Evolutionary conservation across 768 basidiomycete species (phyloP).

Genomic region (Rhodosporidiobolus odoratus): DNA sequence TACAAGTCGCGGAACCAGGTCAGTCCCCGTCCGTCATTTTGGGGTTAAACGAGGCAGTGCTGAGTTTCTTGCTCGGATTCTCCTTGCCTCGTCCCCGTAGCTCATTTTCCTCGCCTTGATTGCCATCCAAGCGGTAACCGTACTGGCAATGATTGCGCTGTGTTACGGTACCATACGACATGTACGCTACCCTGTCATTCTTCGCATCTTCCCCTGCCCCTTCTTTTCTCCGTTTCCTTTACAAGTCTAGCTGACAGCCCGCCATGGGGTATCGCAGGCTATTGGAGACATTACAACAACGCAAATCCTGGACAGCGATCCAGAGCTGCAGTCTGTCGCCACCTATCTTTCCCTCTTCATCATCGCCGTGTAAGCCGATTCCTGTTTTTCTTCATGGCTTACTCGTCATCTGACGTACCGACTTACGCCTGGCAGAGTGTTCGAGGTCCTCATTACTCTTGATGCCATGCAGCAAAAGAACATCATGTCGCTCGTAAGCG

Average conservation of each 20-base stretch:
- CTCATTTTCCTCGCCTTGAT: slow-evolving; percentile 24
- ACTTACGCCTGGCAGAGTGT: neutral
- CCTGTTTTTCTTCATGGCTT: too few species aligned
- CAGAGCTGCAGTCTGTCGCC: slow-evolving; percentile 26
- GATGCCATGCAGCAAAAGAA: slow-evolving; percentile 27
- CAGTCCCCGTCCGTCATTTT: neutral
- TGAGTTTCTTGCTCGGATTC: neutral
- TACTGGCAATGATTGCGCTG: slow-evolving; percentile 32
- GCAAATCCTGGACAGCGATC: slow-evolving; percentile 10
- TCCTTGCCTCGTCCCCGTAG: neutral
- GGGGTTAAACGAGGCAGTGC: neutral
- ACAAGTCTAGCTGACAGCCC: neutral
- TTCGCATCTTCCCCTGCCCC: too few species aligned
- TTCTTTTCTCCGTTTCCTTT: neutral
- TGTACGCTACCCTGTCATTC: neutral
- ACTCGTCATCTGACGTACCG: neutral
- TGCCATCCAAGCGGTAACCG: slow-evolving; percentile 11
- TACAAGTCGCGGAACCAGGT: slow-evolving; percentile 32
- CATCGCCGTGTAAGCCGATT: slow-evolving; percentile 24
- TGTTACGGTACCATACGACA: slow-evolving; percentile 19
- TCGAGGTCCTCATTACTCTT: slow-evolving; percentile 29
- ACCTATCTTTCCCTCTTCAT: slow-evolving; percentile 38
- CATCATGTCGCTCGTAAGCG: slow-evolving; percentile 17
- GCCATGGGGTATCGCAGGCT: neutral
- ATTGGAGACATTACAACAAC: slow-evolving; percentile 10